Percentiles rank a stretch among this genome's conserved stretches.
Evolutionary conservation across 176 grass and related monocot genomes (phyloP).

Genomic region (Oropetium thomaeum): DNA sequence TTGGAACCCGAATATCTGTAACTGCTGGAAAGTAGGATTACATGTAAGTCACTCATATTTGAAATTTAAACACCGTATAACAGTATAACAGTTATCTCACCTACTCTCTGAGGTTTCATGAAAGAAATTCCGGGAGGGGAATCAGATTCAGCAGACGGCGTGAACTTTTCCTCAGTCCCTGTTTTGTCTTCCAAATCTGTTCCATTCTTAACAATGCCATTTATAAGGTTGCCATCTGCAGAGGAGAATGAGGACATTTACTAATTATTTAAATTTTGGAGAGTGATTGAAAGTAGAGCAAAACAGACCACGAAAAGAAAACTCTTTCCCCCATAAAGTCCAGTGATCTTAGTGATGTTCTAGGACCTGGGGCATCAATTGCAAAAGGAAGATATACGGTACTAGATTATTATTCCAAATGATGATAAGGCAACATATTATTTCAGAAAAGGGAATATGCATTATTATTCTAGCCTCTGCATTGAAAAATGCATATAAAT

Average conservation of each 20-base stretch:
- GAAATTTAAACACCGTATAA: not conserved
- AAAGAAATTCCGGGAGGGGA: not conserved
- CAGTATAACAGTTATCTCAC: not conserved
- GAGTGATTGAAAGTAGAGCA: not conserved
- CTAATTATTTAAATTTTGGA: not conserved
- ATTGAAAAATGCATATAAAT: too few species aligned
- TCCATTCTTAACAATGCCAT: not conserved
- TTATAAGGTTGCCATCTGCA: constrained; percentile 10
- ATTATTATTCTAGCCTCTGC: too few species aligned
- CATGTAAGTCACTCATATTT: not conserved
- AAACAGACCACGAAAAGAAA: not conserved
- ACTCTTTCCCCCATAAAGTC: not conserved
- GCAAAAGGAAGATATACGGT: not conserved
- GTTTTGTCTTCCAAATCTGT: constrained; percentile 10
- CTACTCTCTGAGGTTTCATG: not conserved
- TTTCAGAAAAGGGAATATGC: too few species aligned
- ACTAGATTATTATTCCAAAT: too few species aligned
- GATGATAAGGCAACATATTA: too few species aligned
- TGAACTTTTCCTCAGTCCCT: not conserved
- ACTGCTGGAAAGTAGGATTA: not conserved
- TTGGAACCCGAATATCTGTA: constrained; percentile 23
- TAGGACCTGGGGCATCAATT: not conserved
- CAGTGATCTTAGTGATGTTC: not conserved
- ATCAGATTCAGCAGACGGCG: not conserved
- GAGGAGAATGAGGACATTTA: not conserved